Evolutionary conservation across 2,329 filamentous ascomycete species (phyloP), one percentile per base, ranked within the genome.

Genomic region (Claviceps paspali): DNA sequence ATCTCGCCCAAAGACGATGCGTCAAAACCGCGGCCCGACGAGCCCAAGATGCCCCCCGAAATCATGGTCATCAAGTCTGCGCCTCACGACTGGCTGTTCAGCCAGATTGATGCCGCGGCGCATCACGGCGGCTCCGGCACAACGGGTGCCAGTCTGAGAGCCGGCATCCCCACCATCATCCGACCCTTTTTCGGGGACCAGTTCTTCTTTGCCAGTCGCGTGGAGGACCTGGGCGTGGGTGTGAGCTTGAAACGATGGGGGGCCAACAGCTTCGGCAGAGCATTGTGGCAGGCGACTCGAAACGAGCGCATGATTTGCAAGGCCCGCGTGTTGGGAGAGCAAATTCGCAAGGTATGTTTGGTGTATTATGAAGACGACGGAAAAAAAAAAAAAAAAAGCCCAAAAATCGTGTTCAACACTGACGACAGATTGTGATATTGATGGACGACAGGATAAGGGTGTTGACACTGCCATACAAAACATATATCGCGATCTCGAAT

Each of bases 101-200:
- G 67, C 28, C 87, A 94, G 53, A 84, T 98, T 39, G 91, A 98
- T 52, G 91, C 88, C 4, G 88, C 83, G 3, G 85, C 83, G 6
- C 91, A 98, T 54, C 91, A 98, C 52, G 91, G 91, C 33, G 91
- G 91, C 5, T 84, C 86, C 4, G 91, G 91, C 2, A 98, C 91
- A 0, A 98, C 91, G 0, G 91, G 91, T 2, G 91, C 91, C 1
- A 93, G 85, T 55, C 65, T 98, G 34, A 73, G 91, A 36, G 87
- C 87, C 1, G 91, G 91, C 2, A 75, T 94, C 5, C 91, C 91
- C 0, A 96, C 91, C 0, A 87, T 98, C 45, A 82, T 96, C 52
- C 83, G 88, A 43, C 91, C 91, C 0, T 98, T 96, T 64, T 98
- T 98, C 52, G 91, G 91, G 5, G 91, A 98, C 50, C 91, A 98